Evolutionary conservation across 495 filamentous ascomycete genomes (phyloP).

Genomic region (Alectoria sarmentosa): DNA sequence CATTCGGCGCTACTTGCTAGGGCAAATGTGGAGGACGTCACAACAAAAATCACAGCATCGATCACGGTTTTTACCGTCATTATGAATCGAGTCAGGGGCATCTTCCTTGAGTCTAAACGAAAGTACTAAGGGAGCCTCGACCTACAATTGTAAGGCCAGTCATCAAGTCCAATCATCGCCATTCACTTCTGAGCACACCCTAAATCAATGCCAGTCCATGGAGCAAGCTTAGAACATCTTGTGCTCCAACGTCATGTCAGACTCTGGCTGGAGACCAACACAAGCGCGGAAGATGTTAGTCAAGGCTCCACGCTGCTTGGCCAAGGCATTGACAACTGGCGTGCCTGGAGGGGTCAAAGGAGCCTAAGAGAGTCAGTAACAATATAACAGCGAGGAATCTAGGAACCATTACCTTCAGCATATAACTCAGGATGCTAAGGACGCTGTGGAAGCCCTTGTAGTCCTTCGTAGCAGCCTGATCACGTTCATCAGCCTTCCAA

Average conservation of each 20-base stretch:
- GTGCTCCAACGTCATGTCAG: constrained; percentile 98
- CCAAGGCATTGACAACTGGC: constrained; percentile 90
- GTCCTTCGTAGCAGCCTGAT: constrained; percentile 48
- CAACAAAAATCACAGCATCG: background rate
- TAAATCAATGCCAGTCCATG: background rate
- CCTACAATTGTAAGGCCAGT: constrained; percentile 11
- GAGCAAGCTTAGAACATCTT: constrained; percentile 66
- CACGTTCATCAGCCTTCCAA: constrained; percentile 62
- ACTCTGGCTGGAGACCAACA: constrained; percentile 94
- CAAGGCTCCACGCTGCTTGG: constrained; percentile 90
- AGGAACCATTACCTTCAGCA: constrained; percentile 66
- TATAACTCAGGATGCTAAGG: constrained; percentile 95
- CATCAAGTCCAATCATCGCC: background rate
- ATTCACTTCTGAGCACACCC: background rate
- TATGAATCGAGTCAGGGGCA: constrained; percentile 4
- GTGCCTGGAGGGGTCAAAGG: constrained; percentile 92
- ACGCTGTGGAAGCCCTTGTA: constrained; percentile 96
- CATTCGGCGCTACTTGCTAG: constrained; percentile 1
- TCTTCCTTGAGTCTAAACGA: constrained; percentile 31
- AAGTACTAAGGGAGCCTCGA: constrained; percentile 21
- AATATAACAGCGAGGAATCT: background rate
- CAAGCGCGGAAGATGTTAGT: constrained; percentile 99
- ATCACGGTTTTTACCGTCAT: background rate
- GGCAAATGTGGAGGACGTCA: background rate
- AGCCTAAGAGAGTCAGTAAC: constrained; percentile 40